Percentiles rank a stretch among this genome's conserved stretches.
Conservation (phyloP, 202 grass and related monocot genomes). For the Dendrocalamus latiflorus region DNA sequence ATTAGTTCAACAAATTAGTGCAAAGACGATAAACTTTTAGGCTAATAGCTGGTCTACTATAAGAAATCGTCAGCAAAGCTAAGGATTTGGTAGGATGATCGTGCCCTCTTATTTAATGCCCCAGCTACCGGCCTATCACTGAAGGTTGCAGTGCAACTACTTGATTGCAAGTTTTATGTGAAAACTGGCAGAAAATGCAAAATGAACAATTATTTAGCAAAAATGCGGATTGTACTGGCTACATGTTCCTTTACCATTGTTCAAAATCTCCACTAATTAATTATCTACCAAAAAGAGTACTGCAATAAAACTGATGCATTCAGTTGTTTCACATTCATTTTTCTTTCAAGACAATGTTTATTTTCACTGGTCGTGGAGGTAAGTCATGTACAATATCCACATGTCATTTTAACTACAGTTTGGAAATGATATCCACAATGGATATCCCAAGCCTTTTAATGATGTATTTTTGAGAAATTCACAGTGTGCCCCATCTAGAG, state of each 20-base stretch:
- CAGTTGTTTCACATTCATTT: not conserved
- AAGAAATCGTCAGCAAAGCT: not conserved
- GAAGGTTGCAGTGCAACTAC: conserved; percentile 7
- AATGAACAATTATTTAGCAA: not conserved
- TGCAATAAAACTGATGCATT: not conserved
- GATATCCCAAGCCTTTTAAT: not conserved
- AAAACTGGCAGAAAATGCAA: not conserved
- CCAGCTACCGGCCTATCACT: not conserved
- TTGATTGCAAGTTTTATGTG: not conserved
- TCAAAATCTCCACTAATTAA: not conserved
- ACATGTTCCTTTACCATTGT: not conserved
- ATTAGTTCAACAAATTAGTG: not conserved
- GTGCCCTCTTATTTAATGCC: not conserved
- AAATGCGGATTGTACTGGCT: not conserved
- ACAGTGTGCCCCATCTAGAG: not conserved
- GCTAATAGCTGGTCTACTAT: not conserved
- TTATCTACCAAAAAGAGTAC: not conserved
- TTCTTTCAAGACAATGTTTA: not conserved
- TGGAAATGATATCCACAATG: not conserved
- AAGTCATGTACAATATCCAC: not conserved
- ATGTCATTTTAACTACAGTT: not conserved
- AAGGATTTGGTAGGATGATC: conserved; percentile 17
- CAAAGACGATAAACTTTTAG: not conserved
- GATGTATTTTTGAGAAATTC: not conserved
- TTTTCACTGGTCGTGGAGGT: not conserved